Conservation (phyloP, 306 rosid genomes). For the Castanopsis chinensis region DNA sequence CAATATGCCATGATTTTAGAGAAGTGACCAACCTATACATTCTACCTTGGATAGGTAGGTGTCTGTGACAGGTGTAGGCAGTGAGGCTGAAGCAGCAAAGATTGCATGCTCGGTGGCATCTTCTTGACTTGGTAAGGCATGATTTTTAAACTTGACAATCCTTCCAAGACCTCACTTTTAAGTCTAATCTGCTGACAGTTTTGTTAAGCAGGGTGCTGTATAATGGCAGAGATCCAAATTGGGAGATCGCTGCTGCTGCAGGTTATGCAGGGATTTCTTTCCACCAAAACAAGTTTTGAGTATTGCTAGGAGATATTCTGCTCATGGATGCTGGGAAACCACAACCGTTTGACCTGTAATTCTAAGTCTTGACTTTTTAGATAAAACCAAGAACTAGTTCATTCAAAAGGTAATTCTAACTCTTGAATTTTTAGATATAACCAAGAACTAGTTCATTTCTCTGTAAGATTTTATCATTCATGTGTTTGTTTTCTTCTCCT, state of each 20-base stretch:
- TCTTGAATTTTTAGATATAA: too few relatives aligned
- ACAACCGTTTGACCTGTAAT: conserved; percentile 69
- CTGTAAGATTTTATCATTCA: too few relatives aligned
- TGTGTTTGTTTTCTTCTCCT: neutral
- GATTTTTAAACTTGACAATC: conserved; percentile 20
- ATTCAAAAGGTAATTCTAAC: too few relatives aligned
- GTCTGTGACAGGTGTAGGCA: conserved; percentile 62
- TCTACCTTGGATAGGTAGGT: conserved; percentile 48
- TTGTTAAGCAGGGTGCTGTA: conserved; percentile 65
- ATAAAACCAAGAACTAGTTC: too few relatives aligned
- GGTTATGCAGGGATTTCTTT: conserved; percentile 83
- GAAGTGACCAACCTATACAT: neutral
- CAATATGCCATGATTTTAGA: conserved; percentile 15
- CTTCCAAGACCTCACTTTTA: conserved; percentile 5
- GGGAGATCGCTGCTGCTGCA: conserved; percentile 95
- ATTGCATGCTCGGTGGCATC: conserved; percentile 83
- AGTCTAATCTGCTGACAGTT: conserved; percentile 6
- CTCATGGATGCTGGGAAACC: conserved; percentile 87
- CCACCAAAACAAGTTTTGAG: conserved; percentile 63
- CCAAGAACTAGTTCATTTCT: too few relatives aligned
- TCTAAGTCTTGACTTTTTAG: conserved; percentile 1
- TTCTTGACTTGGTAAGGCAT: conserved; percentile 81
- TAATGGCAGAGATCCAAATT: conserved; percentile 93
- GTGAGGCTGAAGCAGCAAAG: conserved; percentile 82
- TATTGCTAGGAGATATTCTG: conserved; percentile 71